Conservation (phyloP, 2,329 filamentous ascomycete species). For the Hymenoscyphus scutula region DNA sequence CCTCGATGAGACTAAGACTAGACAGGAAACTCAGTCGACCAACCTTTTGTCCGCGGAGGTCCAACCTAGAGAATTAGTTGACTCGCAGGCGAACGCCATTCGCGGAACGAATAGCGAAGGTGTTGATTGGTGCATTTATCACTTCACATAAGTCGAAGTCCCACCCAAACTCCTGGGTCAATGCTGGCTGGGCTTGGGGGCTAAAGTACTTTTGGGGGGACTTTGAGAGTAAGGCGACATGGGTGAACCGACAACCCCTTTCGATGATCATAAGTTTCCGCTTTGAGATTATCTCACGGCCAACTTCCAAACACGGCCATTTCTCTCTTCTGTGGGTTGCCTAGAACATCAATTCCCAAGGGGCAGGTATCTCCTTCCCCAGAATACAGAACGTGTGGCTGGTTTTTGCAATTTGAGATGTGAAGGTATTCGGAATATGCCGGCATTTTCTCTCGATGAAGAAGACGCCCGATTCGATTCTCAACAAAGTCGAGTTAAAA, state of each 20-base stretch:
- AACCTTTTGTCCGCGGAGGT: too few relatives aligned
- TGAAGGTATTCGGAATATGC: background rate
- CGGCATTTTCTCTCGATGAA: background rate
- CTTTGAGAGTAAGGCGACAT: background rate
- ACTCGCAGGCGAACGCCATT: background rate
- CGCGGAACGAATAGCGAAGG: background rate
- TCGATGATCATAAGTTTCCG: background rate
- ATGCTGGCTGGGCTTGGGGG: background rate
- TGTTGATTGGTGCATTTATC: background rate
- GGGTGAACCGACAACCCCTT: background rate
- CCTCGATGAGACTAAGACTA: too few relatives aligned
- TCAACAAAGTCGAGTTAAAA: background rate
- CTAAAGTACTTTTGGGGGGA: background rate
- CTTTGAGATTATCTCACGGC: background rate
- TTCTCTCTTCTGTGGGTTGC: background rate
- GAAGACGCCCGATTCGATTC: background rate
- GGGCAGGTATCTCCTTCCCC: background rate
- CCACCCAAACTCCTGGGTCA: background rate
- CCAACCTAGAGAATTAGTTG: too few relatives aligned
- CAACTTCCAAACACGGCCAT: background rate
- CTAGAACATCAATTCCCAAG: background rate
- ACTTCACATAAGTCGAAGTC: background rate
- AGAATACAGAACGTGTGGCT: background rate
- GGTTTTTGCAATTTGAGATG: background rate
- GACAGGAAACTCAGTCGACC: too few relatives aligned